A percentile compares a stretch with the other conserved stretches of the same genome.
These are phyloP conservation scores for Epichloe hybrida DNA, from an alignment of 2,329 filamentous ascomycete species.

Conservation along the genomic window DNA sequence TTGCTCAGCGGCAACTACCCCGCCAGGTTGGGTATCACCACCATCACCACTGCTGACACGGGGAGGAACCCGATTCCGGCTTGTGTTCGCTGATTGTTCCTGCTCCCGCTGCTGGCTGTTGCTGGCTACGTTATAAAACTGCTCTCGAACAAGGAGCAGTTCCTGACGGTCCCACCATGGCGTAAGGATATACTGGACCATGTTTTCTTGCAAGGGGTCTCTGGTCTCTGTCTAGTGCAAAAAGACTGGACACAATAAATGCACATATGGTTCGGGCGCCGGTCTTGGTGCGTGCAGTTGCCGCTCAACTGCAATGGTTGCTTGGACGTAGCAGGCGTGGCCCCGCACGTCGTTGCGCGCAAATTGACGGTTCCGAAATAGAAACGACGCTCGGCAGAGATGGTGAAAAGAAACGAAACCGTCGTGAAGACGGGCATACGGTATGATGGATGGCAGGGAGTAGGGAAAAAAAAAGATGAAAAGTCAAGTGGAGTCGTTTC, in stretches of 20 bases:
- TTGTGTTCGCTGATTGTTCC: not conserved
- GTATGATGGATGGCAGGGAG: not conserved
- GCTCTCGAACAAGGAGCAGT: conserved; percentile 49
- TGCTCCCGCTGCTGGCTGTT: conserved; percentile 6
- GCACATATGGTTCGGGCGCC: no score
- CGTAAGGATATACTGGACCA: conserved; percentile 61
- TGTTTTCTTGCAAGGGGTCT: conserved; percentile 15
- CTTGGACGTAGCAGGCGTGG: no score
- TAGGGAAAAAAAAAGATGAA: not conserved
- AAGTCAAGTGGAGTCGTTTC: not conserved
- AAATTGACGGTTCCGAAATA: no score
- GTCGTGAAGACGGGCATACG: not conserved
- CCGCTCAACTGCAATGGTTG: no score
- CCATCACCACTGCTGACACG: not conserved
- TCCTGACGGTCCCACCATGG: conserved; percentile 57
- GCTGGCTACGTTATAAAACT: conserved; percentile 39
- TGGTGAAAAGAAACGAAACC: no score
- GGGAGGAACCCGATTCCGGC: not conserved
- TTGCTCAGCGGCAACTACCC: not conserved
- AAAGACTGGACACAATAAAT: not conserved
- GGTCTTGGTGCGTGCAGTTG: no score
- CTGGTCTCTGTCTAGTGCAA: not conserved
- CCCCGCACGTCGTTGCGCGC: no score
- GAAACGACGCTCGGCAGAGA: no score
- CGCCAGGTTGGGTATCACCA: not conserved